Base-by-base conservation (phyloP, 805 yeast genomes). In the Hanseniaspora mollemarum region DNA sequence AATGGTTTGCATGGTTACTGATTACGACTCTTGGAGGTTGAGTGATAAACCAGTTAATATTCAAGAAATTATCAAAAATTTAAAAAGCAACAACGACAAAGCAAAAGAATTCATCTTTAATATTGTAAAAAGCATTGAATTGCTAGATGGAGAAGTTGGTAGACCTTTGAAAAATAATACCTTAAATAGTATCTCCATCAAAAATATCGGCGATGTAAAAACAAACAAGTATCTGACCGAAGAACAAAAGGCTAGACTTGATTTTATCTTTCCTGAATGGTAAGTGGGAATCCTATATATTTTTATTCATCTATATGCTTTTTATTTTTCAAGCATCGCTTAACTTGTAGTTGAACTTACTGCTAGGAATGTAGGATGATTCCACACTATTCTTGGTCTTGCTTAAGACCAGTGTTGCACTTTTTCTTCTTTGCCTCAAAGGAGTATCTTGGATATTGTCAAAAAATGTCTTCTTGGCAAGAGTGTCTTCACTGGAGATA, bases 1-100 rank as follows among this genome's bases (percentile, higher is more conserved):
- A 68, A 92, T 92, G 96, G 76, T 92, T 56, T 92, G 99, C 69
- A 92, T 92, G 99, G 82, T 95, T 1, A 92, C 99, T 3, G 99
- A 92, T 67, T 92, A 92, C 68, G 99, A 92, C 64, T 94, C 98
- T 22, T 92, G 99, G 99, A 84, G 87, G 63, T 94, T 83, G 60
- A 78, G 77, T 49, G 97, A 81, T 63, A 96, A 90, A 62, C 90
- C 97, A 2, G 99, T 92, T 43, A 88, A 97, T 8, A 97, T 92
- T n/a, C 96, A 88, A 69, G 83, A 94, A 4, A 96, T 92, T 38
- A 87, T 92, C 46, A 87, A 94, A 51, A 85, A 92, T 65, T 74
- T 90, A 63, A 77, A 77, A 62, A 92, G 95, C 54, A 92, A 92
- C 69, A 74, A 84, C 46, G 81, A 77, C 33, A 90, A 90, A 62